Evolutionary conservation across 2,329 filamentous ascomycete species (phyloP).

Genomic region (Nigrospora sphaerica): DNA sequence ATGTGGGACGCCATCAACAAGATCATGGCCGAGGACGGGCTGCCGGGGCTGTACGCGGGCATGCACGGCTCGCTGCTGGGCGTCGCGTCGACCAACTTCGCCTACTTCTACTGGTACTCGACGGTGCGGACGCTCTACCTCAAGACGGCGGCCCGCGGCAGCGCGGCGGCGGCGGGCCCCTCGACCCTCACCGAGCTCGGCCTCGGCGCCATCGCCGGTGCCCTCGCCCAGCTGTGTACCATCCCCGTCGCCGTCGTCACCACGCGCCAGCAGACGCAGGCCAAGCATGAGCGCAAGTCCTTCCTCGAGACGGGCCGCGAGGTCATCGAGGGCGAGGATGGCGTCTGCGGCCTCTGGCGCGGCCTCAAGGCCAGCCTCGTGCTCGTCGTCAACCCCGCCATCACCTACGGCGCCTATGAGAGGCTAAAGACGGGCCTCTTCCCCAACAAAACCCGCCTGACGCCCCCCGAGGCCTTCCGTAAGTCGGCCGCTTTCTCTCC

Average conservation of each 20-base stretch:
- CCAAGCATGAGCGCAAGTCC: constrained; percentile 75
- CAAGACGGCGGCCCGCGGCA: constrained; percentile 28
- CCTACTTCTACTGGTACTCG: constrained; percentile 99
- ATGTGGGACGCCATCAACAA: constrained; percentile 83
- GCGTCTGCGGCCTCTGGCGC: constrained; percentile 83
- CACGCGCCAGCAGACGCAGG: constrained; percentile 90
- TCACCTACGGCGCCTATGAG: constrained; percentile 97
- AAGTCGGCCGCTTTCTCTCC: constrained; percentile 31
- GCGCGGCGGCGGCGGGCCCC: constrained; percentile 30
- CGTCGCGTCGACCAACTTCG: constrained; percentile 96
- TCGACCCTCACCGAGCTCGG: constrained; percentile 77
- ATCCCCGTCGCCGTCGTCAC: constrained; percentile 95
- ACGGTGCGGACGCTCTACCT: constrained; percentile 77
- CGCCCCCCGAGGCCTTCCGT: constrained; percentile 87
- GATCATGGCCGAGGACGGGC: constrained; percentile 74
- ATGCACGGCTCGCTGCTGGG: constrained; percentile 82
- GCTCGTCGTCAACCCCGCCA: constrained; percentile 90
- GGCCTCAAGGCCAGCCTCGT: constrained; percentile 94
- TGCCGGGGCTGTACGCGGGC: constrained; percentile 79
- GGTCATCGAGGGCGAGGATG: constrained; percentile 85
- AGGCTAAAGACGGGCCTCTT: constrained; percentile 72
- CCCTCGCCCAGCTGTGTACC: constrained; percentile 89
- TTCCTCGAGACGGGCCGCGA: constrained; percentile 82
- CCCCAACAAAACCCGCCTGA: constrained; percentile 67
- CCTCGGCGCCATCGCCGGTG: constrained; percentile 81